phyloP scores from a whole-genome alignment of 2,329 filamentous ascomycete genomes.

The Rhexocercosporidium sp. region DNA sequence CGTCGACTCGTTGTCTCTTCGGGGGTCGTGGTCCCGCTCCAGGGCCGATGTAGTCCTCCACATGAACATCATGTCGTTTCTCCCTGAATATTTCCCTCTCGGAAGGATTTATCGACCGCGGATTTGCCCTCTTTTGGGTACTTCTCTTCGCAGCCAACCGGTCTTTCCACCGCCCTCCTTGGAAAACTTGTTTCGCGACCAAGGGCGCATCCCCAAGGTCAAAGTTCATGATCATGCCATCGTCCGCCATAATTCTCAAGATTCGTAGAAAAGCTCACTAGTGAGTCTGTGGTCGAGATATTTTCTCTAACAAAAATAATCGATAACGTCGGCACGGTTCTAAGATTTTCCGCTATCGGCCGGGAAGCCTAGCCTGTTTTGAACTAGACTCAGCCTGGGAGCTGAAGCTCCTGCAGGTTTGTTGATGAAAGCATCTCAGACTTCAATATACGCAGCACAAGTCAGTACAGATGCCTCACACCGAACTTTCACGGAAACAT shows the following conservation, averaged over 20 bases:
- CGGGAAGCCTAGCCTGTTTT: constrained; percentile 32
- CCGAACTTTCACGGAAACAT: constrained; percentile 28
- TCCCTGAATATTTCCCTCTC: constrained; percentile 39
- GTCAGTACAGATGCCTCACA: constrained; percentile 39
- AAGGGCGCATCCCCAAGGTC: constrained; percentile 72
- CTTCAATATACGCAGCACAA: constrained; percentile 41
- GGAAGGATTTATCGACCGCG: constrained; percentile 26
- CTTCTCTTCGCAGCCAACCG: constrained; percentile 79
- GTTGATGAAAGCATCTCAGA: constrained; percentile 28
- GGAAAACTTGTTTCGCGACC: constrained; percentile 68
- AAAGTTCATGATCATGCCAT: constrained; percentile 95
- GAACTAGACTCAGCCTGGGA: background rate
- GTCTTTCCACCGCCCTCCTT: constrained; percentile 93
- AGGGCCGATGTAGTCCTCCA: constrained; percentile 42
- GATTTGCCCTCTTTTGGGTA: constrained; percentile 48
- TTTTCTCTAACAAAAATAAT: constrained; percentile 31
- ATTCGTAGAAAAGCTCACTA: background rate
- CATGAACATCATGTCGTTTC: constrained; percentile 30
- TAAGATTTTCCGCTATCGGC: constrained; percentile 22
- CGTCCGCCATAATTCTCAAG: constrained; percentile 75
- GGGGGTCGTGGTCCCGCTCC: constrained; percentile 34
- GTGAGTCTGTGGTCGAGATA: constrained; percentile 8
- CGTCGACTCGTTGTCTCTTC: constrained; percentile 54
- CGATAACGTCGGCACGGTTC: constrained; percentile 26
- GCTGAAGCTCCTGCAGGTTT: constrained; percentile 5